Evolutionary conservation across 768 basidiomycete genomes (phyloP).

Genomic region (Phaffia tasmanica): DNA sequence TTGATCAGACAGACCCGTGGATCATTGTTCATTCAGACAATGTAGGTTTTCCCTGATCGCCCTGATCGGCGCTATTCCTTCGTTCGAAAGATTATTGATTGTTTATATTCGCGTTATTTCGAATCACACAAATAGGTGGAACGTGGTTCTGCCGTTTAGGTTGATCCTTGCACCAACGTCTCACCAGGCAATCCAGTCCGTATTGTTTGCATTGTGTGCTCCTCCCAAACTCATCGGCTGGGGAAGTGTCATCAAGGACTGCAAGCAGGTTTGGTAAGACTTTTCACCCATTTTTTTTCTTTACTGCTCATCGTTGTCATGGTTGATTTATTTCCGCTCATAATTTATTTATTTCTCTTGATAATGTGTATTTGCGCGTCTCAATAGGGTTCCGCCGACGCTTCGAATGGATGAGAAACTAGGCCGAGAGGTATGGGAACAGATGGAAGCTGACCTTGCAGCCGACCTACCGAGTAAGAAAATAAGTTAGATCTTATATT

Average conservation of each 20-base stretch:
- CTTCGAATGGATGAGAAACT: conserved; percentile 19
- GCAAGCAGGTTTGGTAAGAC: conserved; percentile 16
- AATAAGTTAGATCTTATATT: no score
- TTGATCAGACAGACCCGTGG: not conserved
- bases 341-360: not conserved
- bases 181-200: conserved; percentile 11
- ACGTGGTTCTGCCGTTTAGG: conserved; percentile 5
- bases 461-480: no score
- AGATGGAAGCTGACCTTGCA: conserved; percentile 20
- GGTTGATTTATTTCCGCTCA: not conserved
- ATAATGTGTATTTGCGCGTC: not conserved
- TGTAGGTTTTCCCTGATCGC: not conserved
- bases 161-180: conserved; percentile 12
- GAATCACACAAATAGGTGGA: conserved; percentile 13
- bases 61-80: not conserved
- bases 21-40: not conserved
- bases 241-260: conserved; percentile 24
- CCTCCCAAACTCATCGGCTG: conserved; percentile 14
- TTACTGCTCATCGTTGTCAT: no score
- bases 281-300: not conserved
- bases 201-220: conserved; percentile 19
- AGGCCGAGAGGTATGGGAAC: conserved; percentile 23
- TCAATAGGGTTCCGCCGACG: conserved; percentile 19
- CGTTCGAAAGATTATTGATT: not conserved
- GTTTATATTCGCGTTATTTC: not conserved